Conservation (phyloP, 2,329 filamentous ascomycete genomes). For the Gaeumannomyces sp. region DNA sequence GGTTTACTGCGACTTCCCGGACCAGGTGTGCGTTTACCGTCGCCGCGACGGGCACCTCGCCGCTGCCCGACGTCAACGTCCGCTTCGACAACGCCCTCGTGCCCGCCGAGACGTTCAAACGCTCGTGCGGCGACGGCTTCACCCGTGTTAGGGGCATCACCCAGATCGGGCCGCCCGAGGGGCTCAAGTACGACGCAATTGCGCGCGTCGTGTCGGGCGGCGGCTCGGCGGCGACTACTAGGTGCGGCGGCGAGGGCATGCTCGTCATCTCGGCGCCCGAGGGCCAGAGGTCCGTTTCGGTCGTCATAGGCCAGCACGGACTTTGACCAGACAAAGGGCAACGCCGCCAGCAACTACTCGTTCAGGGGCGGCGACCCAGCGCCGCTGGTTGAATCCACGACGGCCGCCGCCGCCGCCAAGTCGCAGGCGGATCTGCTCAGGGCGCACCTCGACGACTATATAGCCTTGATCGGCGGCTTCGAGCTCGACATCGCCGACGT, state of each 20-base stretch:
- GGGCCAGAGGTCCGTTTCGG: constrained; percentile 21
- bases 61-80: constrained; percentile 34
- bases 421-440: constrained; percentile 24
- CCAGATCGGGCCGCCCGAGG: constrained; percentile 29
- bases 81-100: constrained; percentile 34
- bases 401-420: constrained; percentile 27
- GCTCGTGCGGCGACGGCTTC: constrained; percentile 26
- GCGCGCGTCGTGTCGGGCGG: constrained; percentile 22
- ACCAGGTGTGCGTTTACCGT: constrained; percentile 25
- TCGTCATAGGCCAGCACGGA: constrained; percentile 42
- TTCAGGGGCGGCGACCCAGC: constrained; percentile 43
- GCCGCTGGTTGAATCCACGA: constrained; percentile 27
- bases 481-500: constrained; percentile 38
- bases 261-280: constrained; percentile 19
- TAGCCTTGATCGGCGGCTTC: constrained; percentile 32
- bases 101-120: constrained; percentile 11
- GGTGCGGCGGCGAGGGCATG: not conserved
- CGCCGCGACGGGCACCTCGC: constrained; percentile 8
- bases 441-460: constrained; percentile 36
- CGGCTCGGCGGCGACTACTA: constrained; percentile 19
- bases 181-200: constrained; percentile 37
- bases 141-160: constrained; percentile 30
- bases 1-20: constrained; percentile 39
- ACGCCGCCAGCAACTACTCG: constrained; percentile 33
- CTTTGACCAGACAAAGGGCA: constrained; percentile 45